Evolutionary conservation across 1,139 yeast genomes (phyloP), one percentile per base, ranked within the genome.

Genomic region (Pichia sp.): DNA sequence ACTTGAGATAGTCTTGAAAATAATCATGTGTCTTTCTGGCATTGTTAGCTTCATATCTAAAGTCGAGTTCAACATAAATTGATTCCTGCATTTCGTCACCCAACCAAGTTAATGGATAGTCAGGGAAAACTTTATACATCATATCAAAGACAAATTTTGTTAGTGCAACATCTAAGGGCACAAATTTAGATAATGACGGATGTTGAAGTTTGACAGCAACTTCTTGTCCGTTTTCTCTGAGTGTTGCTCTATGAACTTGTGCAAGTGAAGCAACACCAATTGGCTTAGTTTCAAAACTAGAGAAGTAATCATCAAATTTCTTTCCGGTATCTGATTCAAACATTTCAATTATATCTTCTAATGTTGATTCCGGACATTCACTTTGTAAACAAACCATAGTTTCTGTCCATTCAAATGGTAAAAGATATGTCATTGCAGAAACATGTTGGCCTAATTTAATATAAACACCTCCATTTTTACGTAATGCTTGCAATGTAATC

Each of bases 191-290:
- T 45, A 92, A 71, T 7, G 89, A 76, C 0, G 98, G 98, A 66
- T 92, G 99, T 63, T 92, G 98, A 38, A 92, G 77, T 62, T 94
- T 92, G 24, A 92, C 96, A 0, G 98, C 98, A 1, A 90, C 97
- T 58, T 74, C 77, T 56, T 82, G 77, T 1, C 88, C 89, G 5
- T 72, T 75, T 3, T 66, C 68, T 50, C 70, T 75, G 49, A 90
- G 65, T 1, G 67, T 75, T 0, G 95, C 99, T 40, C 73, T 70
- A 66, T 92, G 98, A 11, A 92, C 99, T 62, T 92, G 99, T 0
- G 98, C 98, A 56, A 92, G 72, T 1, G 96, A 87, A 0, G 98
- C 98, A 15, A 89, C 95, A 1, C 98, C 99, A 40, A 92, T 79
- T 0, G 99, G 98, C 16, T 65, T 68, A 0, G 77, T 75, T 54